Percentiles rank a stretch among this genome's conserved stretches.
These are phyloP conservation scores for Mytilinidion resinicola DNA, from an alignment of 495 filamentous ascomycete species.

Conservation along the genomic window DNA sequence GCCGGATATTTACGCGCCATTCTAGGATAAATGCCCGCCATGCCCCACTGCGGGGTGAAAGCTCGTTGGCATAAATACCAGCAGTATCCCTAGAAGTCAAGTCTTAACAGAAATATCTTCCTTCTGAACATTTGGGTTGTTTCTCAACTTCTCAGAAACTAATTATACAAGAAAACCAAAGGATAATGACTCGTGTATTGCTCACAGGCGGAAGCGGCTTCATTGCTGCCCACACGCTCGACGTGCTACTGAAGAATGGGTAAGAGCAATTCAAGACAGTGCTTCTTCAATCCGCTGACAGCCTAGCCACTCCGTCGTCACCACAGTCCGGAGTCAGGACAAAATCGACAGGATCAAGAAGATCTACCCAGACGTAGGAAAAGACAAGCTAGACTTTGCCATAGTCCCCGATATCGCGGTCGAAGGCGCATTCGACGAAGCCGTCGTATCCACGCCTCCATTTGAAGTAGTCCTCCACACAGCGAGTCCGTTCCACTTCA, in stretches of 20 bases:
- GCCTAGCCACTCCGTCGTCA: slow-evolving; percentile 55
- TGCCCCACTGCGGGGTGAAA: too few relatives aligned
- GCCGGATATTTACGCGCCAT: too few relatives aligned
- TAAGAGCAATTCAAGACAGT: not conserved
- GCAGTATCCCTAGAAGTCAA: too few relatives aligned
- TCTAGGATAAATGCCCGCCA: too few relatives aligned
- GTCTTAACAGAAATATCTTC: too few relatives aligned
- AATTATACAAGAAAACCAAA: too few relatives aligned
- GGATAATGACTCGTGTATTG: slow-evolving; percentile 18
- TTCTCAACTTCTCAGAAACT: too few relatives aligned
- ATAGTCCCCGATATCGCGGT: slow-evolving; percentile 80
- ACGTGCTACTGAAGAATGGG: slow-evolving; percentile 20
- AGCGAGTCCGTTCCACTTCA: slow-evolving; percentile 76
- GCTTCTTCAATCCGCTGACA: too few relatives aligned
- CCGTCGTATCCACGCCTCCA: slow-evolving; percentile 62
- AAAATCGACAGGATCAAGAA: slow-evolving; percentile 72
- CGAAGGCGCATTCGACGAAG: slow-evolving; percentile 70
- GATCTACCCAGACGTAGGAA: slow-evolving; percentile 53
- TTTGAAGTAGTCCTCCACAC: slow-evolving; percentile 87
- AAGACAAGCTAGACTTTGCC: slow-evolving; percentile 62
- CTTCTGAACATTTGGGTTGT: too few relatives aligned
- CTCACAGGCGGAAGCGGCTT: slow-evolving; percentile 35
- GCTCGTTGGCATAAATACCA: too few relatives aligned
- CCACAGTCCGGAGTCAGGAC: slow-evolving; percentile 72
- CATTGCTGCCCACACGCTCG: slow-evolving; percentile 29